A percentile compares a stretch with the other conserved stretches of the same genome.
These are phyloP conservation scores for Furcasterigmium sp. DNA, from an alignment of 2,329 filamentous ascomycete genomes.

Conservation along the genomic window DNA sequence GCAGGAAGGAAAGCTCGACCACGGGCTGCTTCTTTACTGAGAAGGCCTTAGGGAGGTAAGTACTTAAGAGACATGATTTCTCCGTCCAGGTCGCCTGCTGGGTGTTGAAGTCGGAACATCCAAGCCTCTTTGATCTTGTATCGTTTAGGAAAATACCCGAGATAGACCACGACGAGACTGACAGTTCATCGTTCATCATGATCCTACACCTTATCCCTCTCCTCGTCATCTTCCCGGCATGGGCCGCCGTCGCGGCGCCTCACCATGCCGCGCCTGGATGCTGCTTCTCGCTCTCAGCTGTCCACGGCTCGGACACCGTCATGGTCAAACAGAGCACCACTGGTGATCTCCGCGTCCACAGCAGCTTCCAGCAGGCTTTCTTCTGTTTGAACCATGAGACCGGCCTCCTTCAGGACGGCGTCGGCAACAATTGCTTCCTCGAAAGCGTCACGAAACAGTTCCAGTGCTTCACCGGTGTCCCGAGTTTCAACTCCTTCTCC, in stretches of 20 bases:
- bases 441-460: not conserved
- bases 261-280: not conserved
- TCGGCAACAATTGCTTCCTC: slow-evolving; percentile 1
- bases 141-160: too few relatives aligned
- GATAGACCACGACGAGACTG: too few relatives aligned
- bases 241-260: too few relatives aligned
- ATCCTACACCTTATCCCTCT: too few relatives aligned
- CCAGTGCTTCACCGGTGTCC: slow-evolving; percentile 3
- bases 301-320: not conserved
- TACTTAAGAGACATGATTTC: too few relatives aligned
- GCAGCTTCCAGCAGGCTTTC: not conserved
- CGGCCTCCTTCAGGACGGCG: not conserved
- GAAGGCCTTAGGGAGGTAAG: not conserved
- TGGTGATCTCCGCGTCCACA: slow-evolving; percentile 1
- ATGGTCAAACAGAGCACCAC: slow-evolving; percentile 1
- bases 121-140: too few relatives aligned
- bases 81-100: too few relatives aligned
- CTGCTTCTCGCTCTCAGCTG: slow-evolving; percentile 1
- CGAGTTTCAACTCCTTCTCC: not conserved
- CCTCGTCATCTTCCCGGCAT: too few relatives aligned
- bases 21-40: too few relatives aligned
- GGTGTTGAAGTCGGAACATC: too few relatives aligned
- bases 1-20: too few relatives aligned
- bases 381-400: not conserved
- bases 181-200: too few relatives aligned